Conservation (phyloP, 352 stramenopile genomes). For the Pythium myriotylum region DNA sequence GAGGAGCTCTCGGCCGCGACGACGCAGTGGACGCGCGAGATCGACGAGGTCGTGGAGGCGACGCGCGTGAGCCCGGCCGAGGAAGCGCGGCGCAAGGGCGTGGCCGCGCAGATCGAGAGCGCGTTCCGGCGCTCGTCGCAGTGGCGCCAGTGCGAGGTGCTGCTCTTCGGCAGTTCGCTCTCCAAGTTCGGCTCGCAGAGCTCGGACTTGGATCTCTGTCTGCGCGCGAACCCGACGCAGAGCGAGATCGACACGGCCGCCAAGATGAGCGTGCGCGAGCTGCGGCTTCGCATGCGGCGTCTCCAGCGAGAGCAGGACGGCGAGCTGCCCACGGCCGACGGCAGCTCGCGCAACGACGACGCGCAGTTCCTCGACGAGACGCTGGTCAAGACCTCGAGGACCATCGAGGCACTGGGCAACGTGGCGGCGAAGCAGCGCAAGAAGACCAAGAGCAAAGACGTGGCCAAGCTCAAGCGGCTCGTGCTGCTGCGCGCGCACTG, state of each 20-base stretch:
- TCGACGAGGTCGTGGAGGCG: constrained; percentile 40
- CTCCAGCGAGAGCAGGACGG: constrained; percentile 14
- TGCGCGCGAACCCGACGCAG: constrained; percentile 36
- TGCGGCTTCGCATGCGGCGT: constrained; percentile 44
- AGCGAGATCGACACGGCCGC: background rate
- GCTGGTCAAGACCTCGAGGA: constrained; percentile 47
- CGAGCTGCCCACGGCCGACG: constrained; percentile 24
- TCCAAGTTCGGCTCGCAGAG: constrained; percentile 70
- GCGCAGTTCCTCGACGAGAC: constrained; percentile 43
- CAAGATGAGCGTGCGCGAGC: constrained; percentile 41
- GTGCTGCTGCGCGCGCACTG: constrained; percentile 15
- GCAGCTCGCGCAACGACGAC: constrained; percentile 20
- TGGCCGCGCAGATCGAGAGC: constrained; percentile 15
- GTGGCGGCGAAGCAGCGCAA: constrained; percentile 32
- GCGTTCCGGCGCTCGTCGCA: constrained; percentile 16
- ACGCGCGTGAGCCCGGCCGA: constrained; percentile 50
- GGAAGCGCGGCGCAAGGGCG: constrained; percentile 38
- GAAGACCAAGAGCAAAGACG: constrained; percentile 17
- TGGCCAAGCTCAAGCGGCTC: constrained; percentile 11
- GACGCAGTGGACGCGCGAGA: constrained; percentile 27
- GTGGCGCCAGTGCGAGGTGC: constrained; percentile 17
- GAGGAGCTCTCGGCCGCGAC: background rate
- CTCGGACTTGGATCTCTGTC: constrained; percentile 81
- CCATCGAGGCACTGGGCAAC: constrained; percentile 54
- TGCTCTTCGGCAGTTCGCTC: constrained; percentile 79